Evolutionary conservation across 805 yeast species (phyloP).

Genomic region (Wickerhamomyces silvicola): DNA sequence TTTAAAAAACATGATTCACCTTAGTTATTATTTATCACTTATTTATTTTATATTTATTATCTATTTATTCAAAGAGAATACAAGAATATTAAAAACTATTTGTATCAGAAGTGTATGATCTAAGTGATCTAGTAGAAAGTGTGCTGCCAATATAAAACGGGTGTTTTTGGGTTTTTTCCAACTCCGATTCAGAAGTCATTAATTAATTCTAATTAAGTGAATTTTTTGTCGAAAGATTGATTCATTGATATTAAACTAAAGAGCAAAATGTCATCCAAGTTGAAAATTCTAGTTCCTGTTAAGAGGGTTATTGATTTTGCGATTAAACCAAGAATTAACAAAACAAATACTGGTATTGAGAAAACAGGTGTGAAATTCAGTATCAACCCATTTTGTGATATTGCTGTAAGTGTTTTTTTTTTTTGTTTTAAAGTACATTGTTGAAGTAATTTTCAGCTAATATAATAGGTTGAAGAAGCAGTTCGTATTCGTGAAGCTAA

Average conservation of each 20-base stretch:
- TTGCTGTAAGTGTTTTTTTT: constrained; percentile 45
- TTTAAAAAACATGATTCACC: constrained; percentile 1
- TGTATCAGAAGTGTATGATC: no score
- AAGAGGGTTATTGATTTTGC: constrained; percentile 94
- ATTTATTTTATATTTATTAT: not conserved
- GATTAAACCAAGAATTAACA: constrained; percentile 85
- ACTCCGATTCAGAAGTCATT: no score
- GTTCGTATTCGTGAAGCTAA: constrained; percentile 63
- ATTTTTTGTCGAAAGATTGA: no score
- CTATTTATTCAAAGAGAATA: not conserved
- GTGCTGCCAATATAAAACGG: no score
- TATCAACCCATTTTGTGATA: constrained; percentile 96
- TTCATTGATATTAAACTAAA: no score
- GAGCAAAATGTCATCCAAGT: constrained; percentile 35
- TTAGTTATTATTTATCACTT: not conserved
- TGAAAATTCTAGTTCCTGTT: constrained; percentile 83
- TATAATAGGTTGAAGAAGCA: constrained; percentile 67
- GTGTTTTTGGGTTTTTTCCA: no score
- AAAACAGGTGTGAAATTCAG: constrained; percentile 86
- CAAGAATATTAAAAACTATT: no score
- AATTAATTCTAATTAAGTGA: no score
- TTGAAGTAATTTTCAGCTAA: no score
- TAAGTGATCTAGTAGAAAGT: no score
- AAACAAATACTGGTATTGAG: constrained; percentile 71
- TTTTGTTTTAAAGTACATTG: no score